A percentile compares a stretch with the other conserved stretches of the same genome.
Conservation (phyloP, 768 basidiomycete species). For the Mycena galopus region DNA sequence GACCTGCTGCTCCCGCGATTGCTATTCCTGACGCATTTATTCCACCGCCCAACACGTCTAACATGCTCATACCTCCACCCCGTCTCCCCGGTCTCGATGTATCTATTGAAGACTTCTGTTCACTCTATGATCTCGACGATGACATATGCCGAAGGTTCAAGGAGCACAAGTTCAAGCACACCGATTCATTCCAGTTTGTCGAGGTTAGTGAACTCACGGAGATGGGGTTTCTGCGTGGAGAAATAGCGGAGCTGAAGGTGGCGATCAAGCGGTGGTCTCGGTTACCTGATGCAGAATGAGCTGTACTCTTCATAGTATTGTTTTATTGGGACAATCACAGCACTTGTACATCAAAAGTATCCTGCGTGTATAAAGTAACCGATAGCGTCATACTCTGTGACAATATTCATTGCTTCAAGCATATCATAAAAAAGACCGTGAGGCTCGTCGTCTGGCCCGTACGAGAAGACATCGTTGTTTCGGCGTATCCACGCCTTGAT, state of each 20-base stretch:
- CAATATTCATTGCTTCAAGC: conserved; percentile 44
- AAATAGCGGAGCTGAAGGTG: conserved; percentile 13
- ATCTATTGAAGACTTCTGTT: conserved; percentile 18
- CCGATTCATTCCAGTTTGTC: conserved; percentile 34
- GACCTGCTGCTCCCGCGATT: background rate
- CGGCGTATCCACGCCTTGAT: too few relatives aligned
- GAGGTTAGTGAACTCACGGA: conserved; percentile 29
- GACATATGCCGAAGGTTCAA: conserved; percentile 22
- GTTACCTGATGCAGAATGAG: background rate
- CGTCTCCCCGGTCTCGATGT: conserved; percentile 1
- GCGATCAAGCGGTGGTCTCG: background rate
- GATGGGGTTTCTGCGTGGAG: too few relatives aligned
- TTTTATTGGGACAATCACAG: too few relatives aligned
- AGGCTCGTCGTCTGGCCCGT: too few relatives aligned
- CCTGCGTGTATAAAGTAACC: conserved; percentile 51
- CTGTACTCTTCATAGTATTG: too few relatives aligned
- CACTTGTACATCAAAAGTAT: conserved; percentile 38
- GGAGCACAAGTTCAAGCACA: conserved; percentile 30
- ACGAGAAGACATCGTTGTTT: too few relatives aligned
- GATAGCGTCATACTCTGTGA: conserved; percentile 42
- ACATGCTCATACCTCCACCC: background rate
- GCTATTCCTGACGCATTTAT: background rate
- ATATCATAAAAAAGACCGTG: too few relatives aligned
- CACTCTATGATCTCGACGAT: conserved; percentile 5
- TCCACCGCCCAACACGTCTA: background rate